Evolutionary conservation across 139 green algal species (phyloP), one percentile per base, ranked within the genome.

Genomic region (Coelastrella sp.): DNA sequence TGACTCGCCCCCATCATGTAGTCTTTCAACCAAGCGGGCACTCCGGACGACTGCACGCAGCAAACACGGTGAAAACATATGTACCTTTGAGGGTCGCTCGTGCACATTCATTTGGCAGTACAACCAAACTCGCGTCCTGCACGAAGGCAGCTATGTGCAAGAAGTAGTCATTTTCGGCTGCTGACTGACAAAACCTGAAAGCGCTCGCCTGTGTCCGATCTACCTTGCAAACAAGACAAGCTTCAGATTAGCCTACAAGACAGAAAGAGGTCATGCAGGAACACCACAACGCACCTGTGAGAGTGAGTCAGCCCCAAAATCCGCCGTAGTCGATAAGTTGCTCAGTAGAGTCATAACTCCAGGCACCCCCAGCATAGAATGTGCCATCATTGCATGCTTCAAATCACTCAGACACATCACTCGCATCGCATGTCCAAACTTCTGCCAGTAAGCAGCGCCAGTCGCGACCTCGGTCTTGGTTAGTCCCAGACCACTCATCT

Each of bases 351-450:
- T 91, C 60, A 86, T 86, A 17, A 71, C 77, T 5, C 87, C 87
- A 59, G 87, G 77, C n/a, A 84, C 85, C 2, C 87, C 76, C 8
- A 91, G 32, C 56, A 59, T 14, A 8, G 61, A 59, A 47, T 85
- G 77, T 32, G 77, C 77, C 64, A 91, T 68, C 47, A 91, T 57
- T 4, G 76, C 76, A n/a, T 91, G 61, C 4, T 71, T 68, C 5
- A 91, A 7, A 68, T 91, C 87, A 19, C 11, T 65, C 17, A 91
- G 22, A 56, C 76, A 85, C 64, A 91, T 60, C 32, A 91, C 77
- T n/a, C 76, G 87, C 58, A 90, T 74, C 0, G 57, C 13, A 1
- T 19, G 73, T 5, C 19, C 57, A 61, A 64, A 84, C 19, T 57
- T 7, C 11, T 17, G n/a, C 85, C 85, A 90, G 23, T 77, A 90